These are phyloP conservation scores for Penicillium goetzii DNA, from an alignment of 495 filamentous ascomycete genomes.

Conservation along the genomic window DNA sequence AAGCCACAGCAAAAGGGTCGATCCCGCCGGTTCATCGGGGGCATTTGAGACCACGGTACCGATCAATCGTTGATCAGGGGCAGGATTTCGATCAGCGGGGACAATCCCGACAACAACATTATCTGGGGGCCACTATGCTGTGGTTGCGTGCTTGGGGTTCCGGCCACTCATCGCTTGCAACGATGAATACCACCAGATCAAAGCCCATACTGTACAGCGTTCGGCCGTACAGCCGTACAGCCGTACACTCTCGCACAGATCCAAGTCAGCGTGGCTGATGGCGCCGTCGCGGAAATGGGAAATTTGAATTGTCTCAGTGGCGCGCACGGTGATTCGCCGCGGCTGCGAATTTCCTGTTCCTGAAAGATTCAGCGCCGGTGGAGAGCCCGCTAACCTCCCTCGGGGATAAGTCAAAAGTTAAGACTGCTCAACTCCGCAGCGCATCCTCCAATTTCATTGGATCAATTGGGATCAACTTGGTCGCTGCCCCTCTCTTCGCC, in stretches of 20 bases:
- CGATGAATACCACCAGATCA: background rate
- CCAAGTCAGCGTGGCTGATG: background rate
- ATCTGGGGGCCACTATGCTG: background rate
- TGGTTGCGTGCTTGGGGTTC: slow-evolving; percentile 13
- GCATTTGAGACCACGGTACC: background rate
- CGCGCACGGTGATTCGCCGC: slow-evolving; percentile 15
- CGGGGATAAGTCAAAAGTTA: background rate
- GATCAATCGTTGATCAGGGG: slow-evolving; percentile 36
- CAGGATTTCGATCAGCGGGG: background rate
- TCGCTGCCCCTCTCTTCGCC: background rate
- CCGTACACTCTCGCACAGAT: background rate
- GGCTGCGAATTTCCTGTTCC: slow-evolving; percentile 32
- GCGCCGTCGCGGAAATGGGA: slow-evolving; percentile 7
- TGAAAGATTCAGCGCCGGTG: slow-evolving; percentile 12
- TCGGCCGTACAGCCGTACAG: background rate
- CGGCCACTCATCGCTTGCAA: background rate
- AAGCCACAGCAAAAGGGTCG: slow-evolving; percentile 16
- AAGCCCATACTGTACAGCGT: background rate
- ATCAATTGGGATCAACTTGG: background rate
- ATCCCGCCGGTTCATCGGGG: slow-evolving; percentile 19
- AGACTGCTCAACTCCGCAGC: background rate
- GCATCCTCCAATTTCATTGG: background rate
- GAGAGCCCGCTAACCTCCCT: background rate
- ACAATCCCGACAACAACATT: background rate
- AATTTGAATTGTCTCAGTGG: slow-evolving; percentile 31